Evolutionary conservation across 1,284 basidiomycete genomes (phyloP).

Genomic region (Trametes hirsuta): DNA sequence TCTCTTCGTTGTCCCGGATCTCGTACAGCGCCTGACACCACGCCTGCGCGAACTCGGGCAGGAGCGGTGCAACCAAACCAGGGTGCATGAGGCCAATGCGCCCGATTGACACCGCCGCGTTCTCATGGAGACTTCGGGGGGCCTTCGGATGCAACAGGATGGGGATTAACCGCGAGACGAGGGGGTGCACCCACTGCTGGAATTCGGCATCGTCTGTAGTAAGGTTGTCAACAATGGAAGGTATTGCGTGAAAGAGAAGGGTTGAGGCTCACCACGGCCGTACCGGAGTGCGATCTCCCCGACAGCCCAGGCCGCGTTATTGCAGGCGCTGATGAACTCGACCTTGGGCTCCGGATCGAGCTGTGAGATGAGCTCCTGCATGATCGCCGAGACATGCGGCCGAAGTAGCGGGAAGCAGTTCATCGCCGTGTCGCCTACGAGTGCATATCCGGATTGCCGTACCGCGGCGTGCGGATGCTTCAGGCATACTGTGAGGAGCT

Average conservation of each 20-base stretch:
- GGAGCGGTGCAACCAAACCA: constrained; percentile 83
- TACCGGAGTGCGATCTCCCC: constrained; percentile 95
- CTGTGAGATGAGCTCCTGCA: constrained; percentile 89
- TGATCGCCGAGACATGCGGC: constrained; percentile 84
- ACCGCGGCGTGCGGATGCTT: constrained; percentile 96
- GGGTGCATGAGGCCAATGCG: constrained; percentile 95
- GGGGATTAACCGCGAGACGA: constrained; percentile 90
- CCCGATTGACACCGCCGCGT: constrained; percentile 99
- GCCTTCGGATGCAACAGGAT: constrained; percentile 92
- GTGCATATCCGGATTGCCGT: constrained; percentile 94
- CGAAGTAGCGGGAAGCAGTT: constrained; percentile 88
- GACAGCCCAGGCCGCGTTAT: constrained; percentile 99
- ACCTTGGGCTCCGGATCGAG: constrained; percentile 90
- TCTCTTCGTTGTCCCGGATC: constrained; percentile 99
- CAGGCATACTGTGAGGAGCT: constrained; percentile 82
- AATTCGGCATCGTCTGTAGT: constrained; percentile 76
- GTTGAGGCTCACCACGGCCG: constrained; percentile 59
- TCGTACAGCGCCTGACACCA: constrained; percentile 99
- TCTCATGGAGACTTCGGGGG: constrained; percentile 94
- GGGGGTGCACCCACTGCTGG: constrained; percentile 84
- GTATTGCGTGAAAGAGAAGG: background rate
- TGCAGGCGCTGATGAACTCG: constrained; percentile 95
- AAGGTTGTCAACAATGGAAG: constrained; percentile 15
- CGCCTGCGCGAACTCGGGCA: constrained; percentile 89
- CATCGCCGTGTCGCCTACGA: constrained; percentile 98